Evolutionary conservation across 352 stramenopile species (phyloP).

Genomic region (Globisporangium megalacanthum): DNA sequence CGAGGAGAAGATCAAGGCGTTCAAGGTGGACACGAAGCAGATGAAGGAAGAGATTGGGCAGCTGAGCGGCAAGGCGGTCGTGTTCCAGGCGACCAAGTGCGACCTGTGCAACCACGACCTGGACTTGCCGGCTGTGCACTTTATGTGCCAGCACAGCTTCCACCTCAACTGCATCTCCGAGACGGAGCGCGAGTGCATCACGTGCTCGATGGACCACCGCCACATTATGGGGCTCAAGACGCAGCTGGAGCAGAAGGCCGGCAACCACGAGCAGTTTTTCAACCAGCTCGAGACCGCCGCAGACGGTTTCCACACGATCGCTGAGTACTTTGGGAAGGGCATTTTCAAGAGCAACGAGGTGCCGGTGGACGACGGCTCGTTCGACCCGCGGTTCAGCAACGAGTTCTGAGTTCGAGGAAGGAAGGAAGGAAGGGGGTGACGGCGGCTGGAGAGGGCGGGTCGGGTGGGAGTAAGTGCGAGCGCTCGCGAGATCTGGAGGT

Average conservation of each 20-base stretch:
- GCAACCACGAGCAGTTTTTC: conserved; percentile 92
- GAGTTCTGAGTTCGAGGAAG: conserved; percentile 83
- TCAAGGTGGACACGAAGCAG: conserved; percentile 84
- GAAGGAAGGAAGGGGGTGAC: too few species aligned
- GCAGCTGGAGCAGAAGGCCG: conserved; percentile 81
- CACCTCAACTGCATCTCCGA: conserved; percentile 89
- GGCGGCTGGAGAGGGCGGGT: too few species aligned
- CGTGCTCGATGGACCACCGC: conserved; percentile 82
- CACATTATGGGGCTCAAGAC: conserved; percentile 84
- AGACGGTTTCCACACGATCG: conserved; percentile 87
- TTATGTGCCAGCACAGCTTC: conserved; percentile 90
- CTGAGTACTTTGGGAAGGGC: conserved; percentile 91
- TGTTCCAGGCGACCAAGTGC: conserved; percentile 90
- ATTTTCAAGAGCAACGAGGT: conserved; percentile 86
- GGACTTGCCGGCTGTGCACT: conserved; percentile 88
- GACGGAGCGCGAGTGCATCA: conserved; percentile 86
- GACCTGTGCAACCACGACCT: conserved; percentile 87
- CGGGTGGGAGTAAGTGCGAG: too few species aligned
- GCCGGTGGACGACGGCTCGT: conserved; percentile 52
- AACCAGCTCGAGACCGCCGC: conserved; percentile 87
- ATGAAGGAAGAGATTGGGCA: conserved; percentile 88
- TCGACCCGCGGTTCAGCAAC: conserved; percentile 77
- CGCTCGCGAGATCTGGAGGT: too few species aligned
- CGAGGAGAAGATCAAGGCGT: conserved; percentile 82
- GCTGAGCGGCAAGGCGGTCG: conserved; percentile 77